Evolutionary conservation across 2,329 filamentous ascomycete species (phyloP), one percentile per base, ranked within the genome.

Genomic region (Plenodomus tracheiphilus): DNA sequence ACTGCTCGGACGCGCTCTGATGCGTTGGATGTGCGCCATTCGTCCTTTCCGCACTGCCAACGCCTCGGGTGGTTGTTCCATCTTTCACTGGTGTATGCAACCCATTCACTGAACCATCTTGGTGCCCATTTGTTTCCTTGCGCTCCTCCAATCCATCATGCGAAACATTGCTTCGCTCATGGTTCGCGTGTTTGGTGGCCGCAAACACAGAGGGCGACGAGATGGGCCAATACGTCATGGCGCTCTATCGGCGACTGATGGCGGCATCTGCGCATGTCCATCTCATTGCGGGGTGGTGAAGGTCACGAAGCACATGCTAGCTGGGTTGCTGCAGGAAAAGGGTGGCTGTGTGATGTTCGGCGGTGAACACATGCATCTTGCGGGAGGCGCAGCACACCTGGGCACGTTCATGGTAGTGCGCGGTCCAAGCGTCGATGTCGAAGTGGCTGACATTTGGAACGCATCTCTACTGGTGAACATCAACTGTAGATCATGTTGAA

Each of bases 191-290:
- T 75, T 84, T 89, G 76, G 81, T 88, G 63, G 88, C 88, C 68
- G 89, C 86, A 78, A 90, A 93, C 72, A 92, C 85, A 72, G 86
- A 85, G 69, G 90, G 89, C 71, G 89, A 89, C 73, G 88, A 89
- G 73, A 91, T 84, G 68, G 90, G 90, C 90, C 90, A 95, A 81
- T 95, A 95, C 90, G 94, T 95, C 80, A 74, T 74, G 69, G 70
- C 70, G 66, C 66, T 67, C 64, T 70, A 66, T 60, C 59, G 49
- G 49, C 64, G 65, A 64, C 60, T 61, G 63, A 62, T 61, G 51
- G 62, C 66, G 66, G 62, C 69, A 71, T 71, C 61, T 65, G 68
- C 62, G 61, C 69, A 58, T 54, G 59, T 57, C 56, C 66, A 66
- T 65, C 57, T 64, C 61, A 69, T 61, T 54, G 61, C 59, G 58